Percentiles rank a stretch among this genome's conserved stretches.
Conservation (phyloP, 768 basidiomycete species). For the Psilocybe sp. region DNA sequence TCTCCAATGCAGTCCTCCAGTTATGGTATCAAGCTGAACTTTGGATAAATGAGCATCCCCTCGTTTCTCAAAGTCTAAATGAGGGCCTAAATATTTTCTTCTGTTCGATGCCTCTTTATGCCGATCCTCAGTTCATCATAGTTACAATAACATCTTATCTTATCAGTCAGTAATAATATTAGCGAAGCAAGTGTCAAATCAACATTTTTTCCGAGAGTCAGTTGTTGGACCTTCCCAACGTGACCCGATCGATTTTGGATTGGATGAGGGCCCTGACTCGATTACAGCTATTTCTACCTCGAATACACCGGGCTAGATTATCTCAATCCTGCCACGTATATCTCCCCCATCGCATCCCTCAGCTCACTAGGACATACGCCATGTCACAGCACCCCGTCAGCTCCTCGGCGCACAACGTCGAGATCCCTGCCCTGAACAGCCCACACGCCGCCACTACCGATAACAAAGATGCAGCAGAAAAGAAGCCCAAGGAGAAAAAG, state of each 20-base stretch:
- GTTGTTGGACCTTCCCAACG: slow-evolving; percentile 18
- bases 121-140: too few relatives aligned
- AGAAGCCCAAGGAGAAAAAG: slow-evolving; percentile 44
- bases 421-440: slow-evolving; percentile 43
- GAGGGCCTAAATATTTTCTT: too few relatives aligned
- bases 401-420: slow-evolving; percentile 52
- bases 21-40: too few relatives aligned
- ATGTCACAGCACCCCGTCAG: slow-evolving; percentile 53
- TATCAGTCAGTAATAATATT: slow-evolving; percentile 1
- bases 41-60: too few relatives aligned
- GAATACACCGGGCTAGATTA: slow-evolving; percentile 30
- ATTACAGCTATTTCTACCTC: slow-evolving; percentile 24
- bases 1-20: too few relatives aligned
- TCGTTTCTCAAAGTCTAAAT: too few relatives aligned
- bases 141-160: slow-evolving; percentile 4
- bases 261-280: slow-evolving; percentile 37
- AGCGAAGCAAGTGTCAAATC: background rate
- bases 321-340: slow-evolving; percentile 27
- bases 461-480: slow-evolving; percentile 14
- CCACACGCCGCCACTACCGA: slow-evolving; percentile 31
- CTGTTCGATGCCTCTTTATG: too few relatives aligned
- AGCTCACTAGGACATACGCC: slow-evolving; percentile 22
- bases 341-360: slow-evolving; percentile 9
- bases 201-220: background rate
- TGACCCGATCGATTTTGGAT: slow-evolving; percentile 35